phyloP scores from a whole-genome alignment of 2,329 filamentous ascomycete genomes.

The Penicillium sp. region DNA sequence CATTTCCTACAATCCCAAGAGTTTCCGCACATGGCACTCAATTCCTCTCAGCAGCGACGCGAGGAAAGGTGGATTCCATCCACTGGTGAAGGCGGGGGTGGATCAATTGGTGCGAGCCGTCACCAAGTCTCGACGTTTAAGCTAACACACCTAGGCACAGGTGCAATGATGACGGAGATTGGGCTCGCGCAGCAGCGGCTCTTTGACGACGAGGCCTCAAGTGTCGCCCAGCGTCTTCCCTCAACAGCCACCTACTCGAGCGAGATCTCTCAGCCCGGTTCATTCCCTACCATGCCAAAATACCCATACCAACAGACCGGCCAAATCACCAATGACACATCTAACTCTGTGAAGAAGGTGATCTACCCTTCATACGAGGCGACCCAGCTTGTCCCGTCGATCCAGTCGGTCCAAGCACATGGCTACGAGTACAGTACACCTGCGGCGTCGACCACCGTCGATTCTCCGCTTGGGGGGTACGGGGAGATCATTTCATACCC shows the following conservation, averaged over 20 bases:
- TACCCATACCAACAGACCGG: conserved; percentile 4
- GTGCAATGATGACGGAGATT: conserved; percentile 34
- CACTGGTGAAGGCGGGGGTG: conserved; percentile 21
- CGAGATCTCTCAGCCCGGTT: conserved; percentile 15
- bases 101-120: conserved; percentile 29
- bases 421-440: conserved; percentile 12
- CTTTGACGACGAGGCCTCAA: conserved; percentile 27
- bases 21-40: conserved; percentile 9
- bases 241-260: conserved; percentile 15
- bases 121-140: background rate
- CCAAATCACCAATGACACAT: background rate
- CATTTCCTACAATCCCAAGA: conserved; percentile 36
- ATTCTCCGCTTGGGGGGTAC: background rate
- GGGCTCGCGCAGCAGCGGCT: conserved; percentile 31
- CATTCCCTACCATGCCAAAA: conserved; percentile 11
- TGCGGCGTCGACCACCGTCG: conserved; percentile 2
- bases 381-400: conserved; percentile 9
- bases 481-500: background rate
- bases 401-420: background rate
- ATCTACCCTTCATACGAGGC: background rate
- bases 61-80: conserved; percentile 36
- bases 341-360: background rate
- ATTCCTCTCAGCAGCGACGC: conserved; percentile 32
- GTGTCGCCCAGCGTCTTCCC: conserved; percentile 11
- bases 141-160: conserved; percentile 14